Evolutionary conservation across 768 basidiomycete genomes (phyloP).

Genomic region (Xerocomellus chrysenteron): DNA sequence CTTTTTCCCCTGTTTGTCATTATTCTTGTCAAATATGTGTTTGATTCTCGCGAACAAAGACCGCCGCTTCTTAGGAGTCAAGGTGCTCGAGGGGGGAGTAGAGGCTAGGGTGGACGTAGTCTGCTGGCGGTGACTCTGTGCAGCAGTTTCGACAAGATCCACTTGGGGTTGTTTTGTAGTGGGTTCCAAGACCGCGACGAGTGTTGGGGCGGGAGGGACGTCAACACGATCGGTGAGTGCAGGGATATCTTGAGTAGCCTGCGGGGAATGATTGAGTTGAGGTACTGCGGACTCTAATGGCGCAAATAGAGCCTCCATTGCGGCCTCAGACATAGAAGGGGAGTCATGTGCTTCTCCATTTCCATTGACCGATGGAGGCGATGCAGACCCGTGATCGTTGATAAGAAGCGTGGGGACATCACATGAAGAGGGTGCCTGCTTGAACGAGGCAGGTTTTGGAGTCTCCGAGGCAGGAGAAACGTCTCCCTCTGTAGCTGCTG

Average conservation of each 20-base stretch:
- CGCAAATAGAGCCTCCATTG: background rate
- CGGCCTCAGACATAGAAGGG: background rate
- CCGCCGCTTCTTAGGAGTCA: slow-evolving; percentile 46
- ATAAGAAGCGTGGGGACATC: slow-evolving; percentile 38
- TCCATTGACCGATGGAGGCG: slow-evolving; percentile 11
- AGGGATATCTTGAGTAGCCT: background rate
- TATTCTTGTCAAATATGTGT: slow-evolving; percentile 51
- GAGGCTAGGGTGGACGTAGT: slow-evolving; percentile 7
- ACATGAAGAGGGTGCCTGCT: slow-evolving; percentile 7
- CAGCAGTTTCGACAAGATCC: background rate
- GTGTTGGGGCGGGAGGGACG: background rate
- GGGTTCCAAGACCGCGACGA: background rate
- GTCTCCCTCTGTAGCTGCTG: slow-evolving; percentile 20
- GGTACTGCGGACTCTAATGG: background rate
- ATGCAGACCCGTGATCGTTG: slow-evolving; percentile 32
- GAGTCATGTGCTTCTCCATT: slow-evolving; percentile 13
- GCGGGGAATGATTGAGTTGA: background rate
- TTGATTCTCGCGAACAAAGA: slow-evolving; percentile 57
- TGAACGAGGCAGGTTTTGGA: background rate
- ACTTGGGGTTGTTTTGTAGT: background rate
- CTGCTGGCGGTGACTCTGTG: background rate
- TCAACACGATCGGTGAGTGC: background rate
- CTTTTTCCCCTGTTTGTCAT: slow-evolving; percentile 39
- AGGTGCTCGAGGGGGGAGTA: slow-evolving; percentile 36
- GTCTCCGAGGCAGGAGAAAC: slow-evolving; percentile 4